A percentile compares a stretch with the other conserved stretches of the same genome.
Evolutionary conservation across 176 grass and related monocot genomes (phyloP).

Genomic region (Avena insularis): DNA sequence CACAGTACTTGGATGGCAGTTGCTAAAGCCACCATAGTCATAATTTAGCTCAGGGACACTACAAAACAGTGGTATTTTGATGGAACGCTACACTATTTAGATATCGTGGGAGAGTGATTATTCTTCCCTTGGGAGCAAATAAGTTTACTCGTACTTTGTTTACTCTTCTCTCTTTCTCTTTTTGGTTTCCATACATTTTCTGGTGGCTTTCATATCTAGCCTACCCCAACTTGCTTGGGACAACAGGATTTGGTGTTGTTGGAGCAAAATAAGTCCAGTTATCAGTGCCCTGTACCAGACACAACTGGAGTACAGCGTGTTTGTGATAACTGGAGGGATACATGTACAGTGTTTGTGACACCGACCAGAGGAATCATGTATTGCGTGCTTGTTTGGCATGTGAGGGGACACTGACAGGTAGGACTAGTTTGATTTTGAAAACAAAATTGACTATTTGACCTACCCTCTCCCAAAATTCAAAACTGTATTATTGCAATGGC

Average conservation of each 20-base stretch:
- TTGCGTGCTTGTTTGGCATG: background rate
- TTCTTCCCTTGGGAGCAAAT: constrained; percentile 3
- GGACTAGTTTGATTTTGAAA: background rate
- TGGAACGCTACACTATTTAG: background rate
- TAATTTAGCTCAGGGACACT: constrained; percentile 3
- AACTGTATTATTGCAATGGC: background rate
- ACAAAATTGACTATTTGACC: constrained; percentile 5
- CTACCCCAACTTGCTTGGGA: too few relatives aligned
- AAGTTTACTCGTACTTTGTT: too few relatives aligned
- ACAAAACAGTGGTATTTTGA: constrained; percentile 1
- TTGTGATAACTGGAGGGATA: background rate
- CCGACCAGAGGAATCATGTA: background rate
- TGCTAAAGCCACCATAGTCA: background rate
- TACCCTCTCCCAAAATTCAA: background rate
- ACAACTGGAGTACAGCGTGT: background rate
- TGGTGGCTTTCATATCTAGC: too few relatives aligned
- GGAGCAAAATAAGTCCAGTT: background rate
- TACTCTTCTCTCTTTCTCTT: too few relatives aligned
- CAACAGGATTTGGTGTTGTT: too few relatives aligned
- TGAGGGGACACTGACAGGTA: background rate
- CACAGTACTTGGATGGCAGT: background rate
- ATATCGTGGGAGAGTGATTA: background rate
- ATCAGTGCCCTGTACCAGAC: background rate
- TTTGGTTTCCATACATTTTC: too few relatives aligned
- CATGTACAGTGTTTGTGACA: background rate